A percentile compares a stretch with the other conserved stretches of the same genome.
phyloP scores from a whole-genome alignment of 768 basidiomycete genomes.

The Thelephora ganbajun region DNA sequence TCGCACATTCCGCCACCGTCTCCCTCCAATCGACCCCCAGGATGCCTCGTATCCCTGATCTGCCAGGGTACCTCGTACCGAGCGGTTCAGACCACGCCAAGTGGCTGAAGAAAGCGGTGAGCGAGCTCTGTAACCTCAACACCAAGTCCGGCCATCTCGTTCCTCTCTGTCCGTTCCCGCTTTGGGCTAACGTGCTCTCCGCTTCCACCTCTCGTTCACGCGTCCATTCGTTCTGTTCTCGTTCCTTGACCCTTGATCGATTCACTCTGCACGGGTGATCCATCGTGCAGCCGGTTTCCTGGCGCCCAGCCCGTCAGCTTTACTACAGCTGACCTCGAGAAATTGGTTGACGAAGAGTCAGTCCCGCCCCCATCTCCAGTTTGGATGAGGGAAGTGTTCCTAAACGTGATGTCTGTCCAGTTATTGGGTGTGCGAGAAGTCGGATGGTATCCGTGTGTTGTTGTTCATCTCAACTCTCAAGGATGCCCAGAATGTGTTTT shows the following conservation, averaged over 20 bases:
- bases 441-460: conserved; percentile 86
- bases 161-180: background rate
- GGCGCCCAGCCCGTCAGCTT: conserved; percentile 96
- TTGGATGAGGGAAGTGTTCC: background rate
- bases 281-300: conserved; percentile 51
- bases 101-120: conserved; percentile 58
- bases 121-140: conserved; percentile 47
- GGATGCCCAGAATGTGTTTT: conserved; percentile 46
- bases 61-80: conserved; percentile 48
- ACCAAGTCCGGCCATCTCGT: conserved; percentile 40
- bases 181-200: background rate
- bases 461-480: conserved; percentile 60
- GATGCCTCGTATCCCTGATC: conserved; percentile 52
- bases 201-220: too few species aligned
- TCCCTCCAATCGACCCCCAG: background rate
- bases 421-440: conserved; percentile 99
- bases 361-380: conserved; percentile 11
- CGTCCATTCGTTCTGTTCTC: background rate
- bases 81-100: conserved; percentile 42
- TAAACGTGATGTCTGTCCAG: conserved; percentile 25
- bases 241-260: too few species aligned
- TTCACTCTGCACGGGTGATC: too few species aligned
- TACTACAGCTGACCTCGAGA: conserved; percentile 46
- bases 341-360: conserved; percentile 77
- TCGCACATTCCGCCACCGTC: background rate